Base-by-base conservation (phyloP, 2,329 filamentous ascomycete genomes). In the Penicillium sp. region DNA sequence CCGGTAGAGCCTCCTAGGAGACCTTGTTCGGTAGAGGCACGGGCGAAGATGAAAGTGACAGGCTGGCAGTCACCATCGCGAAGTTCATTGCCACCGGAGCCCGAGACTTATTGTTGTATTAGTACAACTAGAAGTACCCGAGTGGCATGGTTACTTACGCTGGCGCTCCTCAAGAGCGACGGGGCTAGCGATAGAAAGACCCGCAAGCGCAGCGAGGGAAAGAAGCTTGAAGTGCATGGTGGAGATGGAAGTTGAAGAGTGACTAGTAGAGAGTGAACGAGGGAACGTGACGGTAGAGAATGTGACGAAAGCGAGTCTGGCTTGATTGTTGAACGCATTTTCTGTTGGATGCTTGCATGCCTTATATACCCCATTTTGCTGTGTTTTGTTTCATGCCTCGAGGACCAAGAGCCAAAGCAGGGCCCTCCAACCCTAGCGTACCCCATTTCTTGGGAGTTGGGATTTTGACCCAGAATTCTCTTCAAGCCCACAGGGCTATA, bases 21-120 rank as follows among this genome's bases (percentile, higher is more conserved):
- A n/a, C 82, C 82, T 7, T 72, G 66, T 65, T 84, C 82, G 15
- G 77, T 80, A 13, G 81, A 83, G 26, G 81, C 82, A 50, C 82
- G 78, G 9, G 82, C 81, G 64, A 81, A 84, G 51, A 84, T 79
- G 54, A 84, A 80, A 29, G 82, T 78, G 23, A 82, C 70, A 31
- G 75, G 72, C 64, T 71, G 75, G 71, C 81, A 83, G 7, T 73
- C 71, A 9, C 76, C 75, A 30, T 68, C 60, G 7, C 74, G 76
- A 60, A 81, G 78, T 44, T 81, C 79, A 9, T 77, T 78, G 6
- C 75, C 67, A 17, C 62, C 50, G n/a, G 46, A 50, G 46, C 21
- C 65, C 31, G 46, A 62, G 38, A 67, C 69, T 66, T 26, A 19
- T 23, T 29, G 31, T 58, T 55, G 56, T 52, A n/a, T 5, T 1